Base-by-base conservation (phyloP, 768 basidiomycete species). In the Leccinum subtestaceum region DNA sequence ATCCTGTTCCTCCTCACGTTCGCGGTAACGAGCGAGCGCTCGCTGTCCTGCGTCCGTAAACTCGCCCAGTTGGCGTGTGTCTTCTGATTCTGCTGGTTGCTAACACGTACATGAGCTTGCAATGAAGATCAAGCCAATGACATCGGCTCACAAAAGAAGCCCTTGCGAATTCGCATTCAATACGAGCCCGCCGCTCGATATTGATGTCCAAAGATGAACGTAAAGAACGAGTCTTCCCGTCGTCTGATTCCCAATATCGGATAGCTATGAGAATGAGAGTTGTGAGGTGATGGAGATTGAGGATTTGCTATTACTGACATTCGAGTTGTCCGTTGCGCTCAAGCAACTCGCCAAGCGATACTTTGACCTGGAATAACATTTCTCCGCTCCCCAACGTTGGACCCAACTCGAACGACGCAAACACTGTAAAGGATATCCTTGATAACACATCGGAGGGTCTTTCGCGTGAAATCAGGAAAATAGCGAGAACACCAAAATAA, bases 401-500 rank as follows among this genome's bases (percentile, higher is more conserved):
- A 10, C 45, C 49, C n/a, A 52, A 19, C 25, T 61, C 58, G 38
- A 46, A 61, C 12, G 60, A 59, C 5, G 60, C 60, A 52, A 40
- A 13, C 0, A 59, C 40, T 10, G 40, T 29, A 38, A 61, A 50
- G 8, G 4, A 11, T 23, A 61, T 52, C 27, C 25, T 34, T 5
- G 15, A 23, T 34, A 40, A 43, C 27, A 10, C 6, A 32, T 50
- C 25, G 6, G 36, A 45, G 9, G 60, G 47, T 34, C 57, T 51
- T 55, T 43, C 17, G 17, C 5, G 4, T 11, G 49, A 29, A 5
- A 9, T 51, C 15, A 31, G 15, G 5, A 12, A 50, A n/a, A 52
- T 15, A 19, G 19, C n/a, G 11, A 12, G 23, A 27, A 13, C 2
- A n/a, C 17, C 5, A 46, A 17, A n/a, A 25, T 4, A 11, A 23